Percentiles rank a stretch among this genome's conserved stretches.
phyloP scores from a whole-genome alignment of 1,139 yeast genomes.

The Kazachstania sp. region DNA sequence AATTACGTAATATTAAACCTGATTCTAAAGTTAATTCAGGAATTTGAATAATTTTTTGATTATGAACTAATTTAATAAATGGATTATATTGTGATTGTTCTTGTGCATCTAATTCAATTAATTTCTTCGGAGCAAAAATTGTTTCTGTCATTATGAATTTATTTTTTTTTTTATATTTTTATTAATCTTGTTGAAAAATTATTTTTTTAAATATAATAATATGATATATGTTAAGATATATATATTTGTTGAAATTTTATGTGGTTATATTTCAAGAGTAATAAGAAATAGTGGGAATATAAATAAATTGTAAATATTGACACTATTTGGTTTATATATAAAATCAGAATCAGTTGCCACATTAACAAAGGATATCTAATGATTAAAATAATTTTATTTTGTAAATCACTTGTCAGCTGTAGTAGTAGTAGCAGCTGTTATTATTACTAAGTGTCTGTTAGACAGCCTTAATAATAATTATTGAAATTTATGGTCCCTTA shows the following conservation, averaged over 20 bases:
- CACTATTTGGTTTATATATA: too few relatives aligned
- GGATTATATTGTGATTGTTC: slow-evolving; percentile 40
- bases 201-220: too few relatives aligned
- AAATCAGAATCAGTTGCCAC: too few relatives aligned
- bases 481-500: too few relatives aligned
- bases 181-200: not conserved
- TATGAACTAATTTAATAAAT: slow-evolving; percentile 64
- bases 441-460: too few relatives aligned
- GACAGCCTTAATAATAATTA: too few relatives aligned
- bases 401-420: too few relatives aligned
- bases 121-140: not conserved
- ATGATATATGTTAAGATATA: not conserved
- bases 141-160: not conserved
- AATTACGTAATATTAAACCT: slow-evolving; percentile 61
- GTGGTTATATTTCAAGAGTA: not conserved
- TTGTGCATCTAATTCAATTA: slow-evolving; percentile 22
- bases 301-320: too few relatives aligned
- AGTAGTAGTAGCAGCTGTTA: too few relatives aligned
- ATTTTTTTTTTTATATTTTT: not conserved
- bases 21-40: slow-evolving; percentile 73
- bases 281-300: not conserved
- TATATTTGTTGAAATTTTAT: not conserved
- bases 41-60: slow-evolving; percentile 72
- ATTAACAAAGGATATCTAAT: too few relatives aligned
- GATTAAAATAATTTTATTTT: too few relatives aligned